These are phyloP conservation scores for Aspergillus phoenicis DNA, from an alignment of 2,329 filamentous ascomycete species.

Conservation along the genomic window DNA sequence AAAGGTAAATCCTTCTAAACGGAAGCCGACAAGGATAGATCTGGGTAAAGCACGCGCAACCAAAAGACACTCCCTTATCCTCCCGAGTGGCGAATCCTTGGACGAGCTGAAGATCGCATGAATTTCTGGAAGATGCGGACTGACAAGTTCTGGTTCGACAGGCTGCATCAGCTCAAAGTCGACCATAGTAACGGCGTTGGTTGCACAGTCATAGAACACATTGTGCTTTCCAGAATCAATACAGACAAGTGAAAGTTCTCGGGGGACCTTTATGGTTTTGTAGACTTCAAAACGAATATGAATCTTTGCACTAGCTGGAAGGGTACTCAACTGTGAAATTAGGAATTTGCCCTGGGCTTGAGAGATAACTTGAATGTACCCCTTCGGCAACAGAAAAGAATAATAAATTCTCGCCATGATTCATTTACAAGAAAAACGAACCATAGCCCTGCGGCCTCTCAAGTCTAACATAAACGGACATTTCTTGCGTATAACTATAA, in stretches of 20 bases:
- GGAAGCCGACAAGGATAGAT: no score
- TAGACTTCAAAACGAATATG: background rate
- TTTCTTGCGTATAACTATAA: no score
- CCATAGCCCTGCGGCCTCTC: no score
- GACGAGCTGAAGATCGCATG: background rate
- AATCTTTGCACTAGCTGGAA: background rate
- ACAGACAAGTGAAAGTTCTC: background rate
- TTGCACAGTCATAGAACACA: background rate
- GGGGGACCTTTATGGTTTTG: background rate
- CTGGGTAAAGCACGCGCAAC: no score
- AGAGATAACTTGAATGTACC: constrained; percentile 4
- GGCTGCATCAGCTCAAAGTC: constrained; percentile 11
- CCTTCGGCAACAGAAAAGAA: constrained; percentile 10
- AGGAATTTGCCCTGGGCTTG: constrained; percentile 5
- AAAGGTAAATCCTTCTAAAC: no score
- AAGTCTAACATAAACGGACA: no score
- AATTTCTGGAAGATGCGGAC: constrained; percentile 6
- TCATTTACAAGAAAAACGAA: no score
- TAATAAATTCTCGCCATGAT: constrained; percentile 3
- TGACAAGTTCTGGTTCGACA: background rate
- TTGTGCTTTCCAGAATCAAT: constrained; percentile 6
- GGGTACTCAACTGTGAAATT: constrained; percentile 3
- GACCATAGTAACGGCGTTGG: background rate
- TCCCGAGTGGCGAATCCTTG: no score
- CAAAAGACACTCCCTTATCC: no score